These are phyloP conservation scores for Fusarium udum DNA, from an alignment of 2,329 filamentous ascomycete genomes.

Conservation along the genomic window DNA sequence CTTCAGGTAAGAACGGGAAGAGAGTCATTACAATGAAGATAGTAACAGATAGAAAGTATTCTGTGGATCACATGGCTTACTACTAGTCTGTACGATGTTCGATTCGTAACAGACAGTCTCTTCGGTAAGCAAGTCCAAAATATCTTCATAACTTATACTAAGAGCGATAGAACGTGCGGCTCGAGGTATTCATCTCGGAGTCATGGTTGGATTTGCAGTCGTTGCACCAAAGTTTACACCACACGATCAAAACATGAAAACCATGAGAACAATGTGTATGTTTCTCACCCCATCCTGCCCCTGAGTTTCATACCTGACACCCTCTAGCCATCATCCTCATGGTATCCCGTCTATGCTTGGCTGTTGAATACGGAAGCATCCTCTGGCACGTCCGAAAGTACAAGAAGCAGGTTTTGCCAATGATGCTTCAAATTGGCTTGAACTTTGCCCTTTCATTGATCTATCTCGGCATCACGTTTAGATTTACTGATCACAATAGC, in stretches of 20 bases:
- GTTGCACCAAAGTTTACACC: constrained; percentile 61
- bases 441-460: constrained; percentile 50
- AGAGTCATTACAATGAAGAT: neutral
- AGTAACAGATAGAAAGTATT: constrained; percentile 50
- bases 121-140: constrained; percentile 52
- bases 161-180: constrained; percentile 57
- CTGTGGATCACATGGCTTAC: constrained; percentile 77
- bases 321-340: constrained; percentile 56
- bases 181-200: constrained; percentile 68
- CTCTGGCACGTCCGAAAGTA: constrained; percentile 55
- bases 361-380: constrained; percentile 62
- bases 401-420: constrained; percentile 48
- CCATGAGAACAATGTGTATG: constrained; percentile 55
- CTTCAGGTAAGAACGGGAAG: constrained; percentile 42
- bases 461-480: constrained; percentile 55
- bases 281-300: no score
- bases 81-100: constrained; percentile 71
- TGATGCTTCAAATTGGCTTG: constrained; percentile 49
- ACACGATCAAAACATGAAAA: constrained; percentile 47
- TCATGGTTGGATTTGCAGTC: constrained; percentile 72
- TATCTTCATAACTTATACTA: neutral
- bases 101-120: constrained; percentile 71
- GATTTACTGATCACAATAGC: constrained; percentile 49
- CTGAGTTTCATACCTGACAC: neutral
- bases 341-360: constrained; percentile 62